Evolutionary conservation across 1,284 basidiomycete species (phyloP).

Genomic region (Rhodotorula sp.): DNA sequence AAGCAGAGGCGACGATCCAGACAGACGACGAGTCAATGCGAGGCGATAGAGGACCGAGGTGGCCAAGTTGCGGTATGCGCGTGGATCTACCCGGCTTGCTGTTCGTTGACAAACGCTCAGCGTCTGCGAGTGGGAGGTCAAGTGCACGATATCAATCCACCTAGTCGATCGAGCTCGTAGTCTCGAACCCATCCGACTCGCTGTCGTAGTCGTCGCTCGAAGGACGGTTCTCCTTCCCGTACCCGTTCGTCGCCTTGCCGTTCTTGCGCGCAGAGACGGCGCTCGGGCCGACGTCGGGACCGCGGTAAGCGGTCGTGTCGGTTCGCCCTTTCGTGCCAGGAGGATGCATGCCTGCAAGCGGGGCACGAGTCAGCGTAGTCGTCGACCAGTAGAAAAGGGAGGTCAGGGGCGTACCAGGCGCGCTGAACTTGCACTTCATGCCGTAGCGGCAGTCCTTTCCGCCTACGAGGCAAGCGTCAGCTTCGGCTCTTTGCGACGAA

Average conservation of each 20-base stretch:
- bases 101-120: too few species aligned
- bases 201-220: neutral
- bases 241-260: neutral
- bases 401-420: conserved; percentile 9
- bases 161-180: conserved; percentile 19
- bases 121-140: too few species aligned
- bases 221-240: neutral
- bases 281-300: neutral
- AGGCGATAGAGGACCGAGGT: too few species aligned
- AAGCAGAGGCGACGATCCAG: too few species aligned
- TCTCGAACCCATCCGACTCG: conserved; percentile 15
- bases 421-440: conserved; percentile 6
- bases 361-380: neutral
- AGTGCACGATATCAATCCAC: neutral
- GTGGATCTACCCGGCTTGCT: too few species aligned
- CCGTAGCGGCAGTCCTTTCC: conserved; percentile 19
- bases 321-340: conserved; percentile 12
- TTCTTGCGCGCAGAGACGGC: neutral
- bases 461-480: neutral
- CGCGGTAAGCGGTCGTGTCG: conserved; percentile 4
- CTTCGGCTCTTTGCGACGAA: too few species aligned
- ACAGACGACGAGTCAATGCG: too few species aligned
- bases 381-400: neutral
- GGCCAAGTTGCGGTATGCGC: too few species aligned
- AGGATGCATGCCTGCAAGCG: conserved; percentile 21